Evolutionary conservation across 1,284 basidiomycete genomes (phyloP), one percentile per base, ranked within the genome.

Genomic region (Leccinum angustisporum): DNA sequence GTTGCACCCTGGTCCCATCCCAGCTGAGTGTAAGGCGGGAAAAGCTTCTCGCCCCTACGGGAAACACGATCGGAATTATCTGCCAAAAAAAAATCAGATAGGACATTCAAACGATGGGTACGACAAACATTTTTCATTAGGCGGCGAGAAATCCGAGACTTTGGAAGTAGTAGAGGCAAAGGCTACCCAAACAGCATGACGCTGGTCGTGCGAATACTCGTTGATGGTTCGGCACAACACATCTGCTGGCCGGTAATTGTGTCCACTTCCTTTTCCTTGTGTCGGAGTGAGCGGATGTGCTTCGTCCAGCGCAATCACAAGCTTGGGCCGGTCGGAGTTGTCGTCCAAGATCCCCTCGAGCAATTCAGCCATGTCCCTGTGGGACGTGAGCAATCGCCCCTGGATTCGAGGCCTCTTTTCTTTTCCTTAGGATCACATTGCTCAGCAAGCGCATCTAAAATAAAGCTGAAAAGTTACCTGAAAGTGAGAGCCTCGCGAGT

Each of bases 111-210:
- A 21, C 3, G 5, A 40, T n/a, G 3, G 4, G 10, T 40, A 46
- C 9, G 1, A 14, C 48, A 6, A 0, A 66, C 64, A 3, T 30
- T 25, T 65, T 6, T 61, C 27, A 30, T 59, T 57, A 4, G 58
- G 66, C 0, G 54, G 63, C 0, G 54, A 60, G 33, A 66, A 63
- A 31, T 68, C 52, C 0, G 56, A 30, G 7, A 68, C 56, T 14
- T 54, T 61, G 18, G 66, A 59, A 10, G 61, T 64, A 0, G 66
- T 66, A 0, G 61, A 67, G 1, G 64, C 59, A 14, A 68, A 68
- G 11, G 58, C 61, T 0, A 66, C 58, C 67, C 66, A 66, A 2
- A 66, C 30, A 0, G 58, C 53, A 43, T 66, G 40, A 6, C 34
- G 46, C 4, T 8, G 0, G 1, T 27, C 13, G 51, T 63, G 56